Base-by-base conservation (phyloP, 441 rosid genomes). In the Croton setiger region DNA sequence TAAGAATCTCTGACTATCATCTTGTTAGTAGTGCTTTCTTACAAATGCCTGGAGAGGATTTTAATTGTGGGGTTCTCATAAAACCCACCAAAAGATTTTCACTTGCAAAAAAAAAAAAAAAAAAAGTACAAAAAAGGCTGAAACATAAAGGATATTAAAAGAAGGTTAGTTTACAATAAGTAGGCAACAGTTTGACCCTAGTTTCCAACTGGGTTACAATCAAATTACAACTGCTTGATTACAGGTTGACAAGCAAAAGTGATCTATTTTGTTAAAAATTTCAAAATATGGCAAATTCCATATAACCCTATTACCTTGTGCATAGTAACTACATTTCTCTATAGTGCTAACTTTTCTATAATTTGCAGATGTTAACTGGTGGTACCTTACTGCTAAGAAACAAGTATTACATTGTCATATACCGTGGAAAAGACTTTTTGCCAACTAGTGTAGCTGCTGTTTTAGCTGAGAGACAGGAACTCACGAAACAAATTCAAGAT, bases 361-460 rank as follows among this genome's bases (percentile, higher is more conserved):
- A 59, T 51, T 59, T 79, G 68, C 83, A 95, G 99, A 47, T 70
- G 55, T 79, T 95, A 80, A 95, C 98, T 67, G 99, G 97, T 47
- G 98, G 99, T 70, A 86, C 84, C 68, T 80, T 92, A 76, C 88
- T 95, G 72, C 97, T 89, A 60, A 85, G 99, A 85, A 92, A 92
- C 81, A 95, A 92, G 80, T 92, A 81, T 79, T 90, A 82, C 79
- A 88, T 95, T 61, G 99, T 95, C 68, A 83, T 95, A 31, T 95
- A 80, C 78, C 92, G 98, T 54, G 99, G 99, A 60, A 95, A 95
- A 80, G 99, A 95, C 84, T 95, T 95, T 80, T 83, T 92, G 72
- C 96, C 99, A 67, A 75, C 87, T 66, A 87, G 76, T 78, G 97
- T 95, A 43, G 97, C 98, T 56, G 76, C 91, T 74, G 81, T 89